These are phyloP conservation scores for Magnusiomyces ingens DNA, from an alignment of 1,139 yeast species.

Conservation along the genomic window DNA sequence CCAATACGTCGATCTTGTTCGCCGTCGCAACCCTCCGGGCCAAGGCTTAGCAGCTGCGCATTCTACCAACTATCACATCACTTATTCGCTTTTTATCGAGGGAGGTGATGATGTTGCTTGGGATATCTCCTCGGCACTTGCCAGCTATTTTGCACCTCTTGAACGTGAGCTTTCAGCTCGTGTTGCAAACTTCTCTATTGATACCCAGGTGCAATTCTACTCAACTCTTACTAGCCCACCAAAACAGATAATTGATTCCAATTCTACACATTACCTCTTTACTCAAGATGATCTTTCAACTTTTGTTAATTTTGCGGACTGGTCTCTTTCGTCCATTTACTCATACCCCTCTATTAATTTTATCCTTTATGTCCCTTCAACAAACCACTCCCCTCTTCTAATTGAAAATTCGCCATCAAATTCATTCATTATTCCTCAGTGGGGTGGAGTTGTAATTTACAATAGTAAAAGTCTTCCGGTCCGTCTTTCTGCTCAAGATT, in stretches of 20 bases:
- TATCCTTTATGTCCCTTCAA: conserved; percentile 56
- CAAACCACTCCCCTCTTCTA: conserved; percentile 39
- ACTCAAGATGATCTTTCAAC: conserved; percentile 47
- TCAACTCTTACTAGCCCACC: conserved; percentile 38
- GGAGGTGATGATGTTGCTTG: conserved; percentile 50
- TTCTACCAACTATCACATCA: conserved; percentile 57
- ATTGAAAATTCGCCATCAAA: conserved; percentile 46
- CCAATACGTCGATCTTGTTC: conserved; percentile 20
- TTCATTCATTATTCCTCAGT: conserved; percentile 79
- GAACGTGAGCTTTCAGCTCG: conserved; percentile 39
- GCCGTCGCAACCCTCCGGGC: conserved; percentile 6
- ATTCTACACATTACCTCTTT: conserved; percentile 20
- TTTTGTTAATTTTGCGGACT: conserved; percentile 69
- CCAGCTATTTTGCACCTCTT: conserved; percentile 42
- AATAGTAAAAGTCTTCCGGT: conserved; percentile 19
- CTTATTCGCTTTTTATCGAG: conserved; percentile 57
- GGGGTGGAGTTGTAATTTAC: conserved; percentile 56
- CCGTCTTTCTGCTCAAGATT: conserved; percentile 40
- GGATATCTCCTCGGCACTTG: conserved; percentile 47
- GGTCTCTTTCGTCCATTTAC: conserved; percentile 50
- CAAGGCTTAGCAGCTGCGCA: conserved; percentile 39
- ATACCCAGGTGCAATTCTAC: conserved; percentile 72
- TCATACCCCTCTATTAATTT: conserved; percentile 63
- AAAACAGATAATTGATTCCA: conserved; percentile 6
- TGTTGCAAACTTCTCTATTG: conserved; percentile 65